A percentile compares a stretch with the other conserved stretches of the same genome.
These are phyloP conservation scores for Cucumis hystrix DNA, from an alignment of 306 rosid species.

Conservation along the genomic window DNA sequence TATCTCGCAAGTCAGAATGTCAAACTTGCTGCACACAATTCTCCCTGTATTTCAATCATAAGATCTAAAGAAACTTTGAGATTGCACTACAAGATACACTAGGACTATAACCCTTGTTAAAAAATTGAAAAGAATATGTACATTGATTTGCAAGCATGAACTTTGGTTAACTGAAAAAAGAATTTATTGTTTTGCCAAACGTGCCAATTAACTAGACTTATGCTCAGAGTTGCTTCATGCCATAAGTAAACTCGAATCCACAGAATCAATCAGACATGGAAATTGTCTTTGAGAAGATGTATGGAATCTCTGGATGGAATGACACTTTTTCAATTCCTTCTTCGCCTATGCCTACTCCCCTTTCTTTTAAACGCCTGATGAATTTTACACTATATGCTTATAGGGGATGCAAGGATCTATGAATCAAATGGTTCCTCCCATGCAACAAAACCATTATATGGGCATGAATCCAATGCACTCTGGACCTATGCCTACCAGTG, in stretches of 20 bases:
- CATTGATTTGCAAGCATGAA: not conserved
- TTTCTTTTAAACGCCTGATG: not conserved
- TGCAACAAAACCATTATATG: conserved; percentile 72
- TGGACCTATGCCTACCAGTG: conserved; percentile 55
- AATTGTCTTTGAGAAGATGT: no score
- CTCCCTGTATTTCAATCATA: not conserved
- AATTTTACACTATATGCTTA: not conserved
- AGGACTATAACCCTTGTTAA: not conserved
- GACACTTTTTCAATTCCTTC: no score
- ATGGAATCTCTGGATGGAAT: no score
- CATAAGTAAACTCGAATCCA: not conserved
- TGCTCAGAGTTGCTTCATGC: not conserved
- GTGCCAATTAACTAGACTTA: not conserved
- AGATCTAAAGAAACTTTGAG: not conserved
- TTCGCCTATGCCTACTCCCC: not conserved
- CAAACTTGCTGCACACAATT: not conserved
- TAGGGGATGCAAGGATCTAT: conserved; percentile 89
- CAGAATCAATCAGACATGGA: no score
- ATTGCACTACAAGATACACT: not conserved
- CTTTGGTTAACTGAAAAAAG: not conserved
- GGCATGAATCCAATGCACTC: conserved; percentile 95
- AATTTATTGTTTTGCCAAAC: not conserved
- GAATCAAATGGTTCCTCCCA: conserved; percentile 73
- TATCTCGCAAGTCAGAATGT: not conserved
- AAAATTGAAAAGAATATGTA: not conserved